Percentiles rank a stretch among this genome's conserved stretches.
phyloP scores from a whole-genome alignment of 1,139 yeast species.

The Yamadazyma jaroonii region DNA sequence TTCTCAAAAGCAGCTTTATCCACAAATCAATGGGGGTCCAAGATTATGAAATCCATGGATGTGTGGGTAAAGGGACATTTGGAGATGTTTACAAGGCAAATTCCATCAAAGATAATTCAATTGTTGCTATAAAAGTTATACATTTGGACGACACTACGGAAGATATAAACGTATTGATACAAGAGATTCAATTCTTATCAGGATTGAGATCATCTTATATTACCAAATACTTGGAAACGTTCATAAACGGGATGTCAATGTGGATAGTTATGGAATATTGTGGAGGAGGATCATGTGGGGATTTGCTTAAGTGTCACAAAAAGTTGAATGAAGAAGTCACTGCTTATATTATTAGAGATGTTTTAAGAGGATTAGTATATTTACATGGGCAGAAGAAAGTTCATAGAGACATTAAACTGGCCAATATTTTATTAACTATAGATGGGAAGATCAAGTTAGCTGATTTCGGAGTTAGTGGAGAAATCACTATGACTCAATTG shows the following conservation, averaged over 20 bases:
- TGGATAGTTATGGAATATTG: conserved; percentile 93
- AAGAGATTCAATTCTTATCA: conserved; percentile 73
- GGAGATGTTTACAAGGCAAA: conserved; percentile 81
- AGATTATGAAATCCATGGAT: conserved; percentile 44
- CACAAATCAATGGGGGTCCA: conserved; percentile 15
- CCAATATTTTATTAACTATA: conserved; percentile 68
- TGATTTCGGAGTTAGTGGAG: conserved; percentile 88
- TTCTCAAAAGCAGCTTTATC: conserved; percentile 8
- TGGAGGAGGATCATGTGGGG: conserved; percentile 89
- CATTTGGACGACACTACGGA: conserved; percentile 74
- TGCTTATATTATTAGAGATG: conserved; percentile 57
- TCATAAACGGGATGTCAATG: conserved; percentile 61
- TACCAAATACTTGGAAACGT: conserved; percentile 63
- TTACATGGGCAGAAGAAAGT: conserved; percentile 70
- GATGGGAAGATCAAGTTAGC: conserved; percentile 68
- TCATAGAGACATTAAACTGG: conserved; percentile 86
- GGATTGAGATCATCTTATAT: conserved; percentile 62
- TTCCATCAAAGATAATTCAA: conserved; percentile 24
- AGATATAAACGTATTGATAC: conserved; percentile 60
- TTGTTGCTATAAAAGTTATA: conserved; percentile 77
- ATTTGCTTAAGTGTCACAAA: conserved; percentile 54
- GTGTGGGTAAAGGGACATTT: conserved; percentile 82
- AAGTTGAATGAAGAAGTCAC: conserved; percentile 56
- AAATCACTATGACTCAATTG: conserved; percentile 57
- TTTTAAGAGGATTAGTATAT: conserved; percentile 64